Evolutionary conservation across 257 asterid species (phyloP), one percentile per base, ranked within the genome.

Genomic region (Eucommia ulmoides): DNA sequence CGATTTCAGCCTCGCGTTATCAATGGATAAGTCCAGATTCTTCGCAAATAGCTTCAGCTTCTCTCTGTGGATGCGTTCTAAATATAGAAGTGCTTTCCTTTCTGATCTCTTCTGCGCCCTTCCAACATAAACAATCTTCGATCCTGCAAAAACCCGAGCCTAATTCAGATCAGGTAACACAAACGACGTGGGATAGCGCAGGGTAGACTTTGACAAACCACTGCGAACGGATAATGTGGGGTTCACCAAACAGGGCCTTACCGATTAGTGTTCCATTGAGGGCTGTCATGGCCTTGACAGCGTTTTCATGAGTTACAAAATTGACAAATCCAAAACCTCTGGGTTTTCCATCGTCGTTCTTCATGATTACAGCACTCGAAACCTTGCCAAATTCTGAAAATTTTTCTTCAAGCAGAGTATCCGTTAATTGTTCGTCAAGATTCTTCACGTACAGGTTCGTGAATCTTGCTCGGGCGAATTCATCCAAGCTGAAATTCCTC

Each of bases 321-420:
- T 78, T 69, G 49, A 80, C 88, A 66, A 82, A 82, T 47, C 96
- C 96, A 69, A 79, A 85, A 38, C 96, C 96, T 70, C 52, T 79
- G 1, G 89, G 76, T 58, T 70, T 68, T 35, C 92, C 92, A 44
- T 67, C 72, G 20, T 67, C 79, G 62, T 82, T 85, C 60, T 74
- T 77, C 59, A 77, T 52, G 44, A 85, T 60, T 59, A 55, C 67
- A 23, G 72, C 48, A 62, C 75, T 77, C 62, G 64, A 49, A 45
- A 82, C 69, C 50, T 73, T 71, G 25, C 96, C 96, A 52, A 64
- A 67, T 46, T 54, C 70, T 16, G 80, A 67, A 60, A 85, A 82
- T 64, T 60, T 76, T 24, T 71, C 85, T 59, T 45, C 59, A 14
- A 85, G 72, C 61, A 53, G 62, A 50, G 64, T 79, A 53, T 82